phyloP scores from a whole-genome alignment of 768 basidiomycete genomes.

The Butyriboletus loyo region DNA sequence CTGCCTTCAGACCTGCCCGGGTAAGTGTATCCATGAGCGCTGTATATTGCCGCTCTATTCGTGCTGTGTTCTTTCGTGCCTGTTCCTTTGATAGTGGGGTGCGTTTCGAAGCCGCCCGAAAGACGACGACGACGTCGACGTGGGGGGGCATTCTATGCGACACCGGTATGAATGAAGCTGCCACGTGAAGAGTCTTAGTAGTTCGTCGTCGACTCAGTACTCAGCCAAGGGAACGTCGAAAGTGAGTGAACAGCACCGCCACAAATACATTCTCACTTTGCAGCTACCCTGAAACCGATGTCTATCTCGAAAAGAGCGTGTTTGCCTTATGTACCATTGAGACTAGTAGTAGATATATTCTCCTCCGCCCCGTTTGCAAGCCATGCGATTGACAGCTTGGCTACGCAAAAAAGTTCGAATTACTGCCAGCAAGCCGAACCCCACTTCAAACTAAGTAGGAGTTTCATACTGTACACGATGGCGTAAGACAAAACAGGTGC shows the following conservation, averaged over 20 bases:
- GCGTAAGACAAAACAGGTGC: background rate
- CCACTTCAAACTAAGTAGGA: background rate
- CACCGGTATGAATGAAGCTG: background rate
- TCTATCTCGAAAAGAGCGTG: background rate
- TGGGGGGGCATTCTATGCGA: slow-evolving; percentile 43
- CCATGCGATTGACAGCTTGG: no score
- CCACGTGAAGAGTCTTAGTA: slow-evolving; percentile 2
- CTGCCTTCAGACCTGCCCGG: slow-evolving; percentile 62
- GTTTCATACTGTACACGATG: slow-evolving; percentile 1
- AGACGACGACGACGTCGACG: slow-evolving; percentile 74
- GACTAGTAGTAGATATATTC: no score
- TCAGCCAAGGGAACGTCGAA: no score
- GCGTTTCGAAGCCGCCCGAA: slow-evolving; percentile 46
- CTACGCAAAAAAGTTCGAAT: no score
- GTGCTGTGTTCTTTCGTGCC: slow-evolving; percentile 56
- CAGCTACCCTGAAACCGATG: no score
- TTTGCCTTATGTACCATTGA: background rate
- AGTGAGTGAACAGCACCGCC: background rate
- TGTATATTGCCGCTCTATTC: slow-evolving; percentile 68
- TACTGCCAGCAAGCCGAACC: background rate
- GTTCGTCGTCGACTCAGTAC: no score
- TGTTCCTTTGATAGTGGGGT: slow-evolving; percentile 55
- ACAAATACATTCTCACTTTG: background rate
- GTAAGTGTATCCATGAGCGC: slow-evolving; percentile 60
- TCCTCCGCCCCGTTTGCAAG: no score